phyloP scores from a whole-genome alignment of 768 basidiomycete genomes.

The Naganishia randhawae region DNA sequence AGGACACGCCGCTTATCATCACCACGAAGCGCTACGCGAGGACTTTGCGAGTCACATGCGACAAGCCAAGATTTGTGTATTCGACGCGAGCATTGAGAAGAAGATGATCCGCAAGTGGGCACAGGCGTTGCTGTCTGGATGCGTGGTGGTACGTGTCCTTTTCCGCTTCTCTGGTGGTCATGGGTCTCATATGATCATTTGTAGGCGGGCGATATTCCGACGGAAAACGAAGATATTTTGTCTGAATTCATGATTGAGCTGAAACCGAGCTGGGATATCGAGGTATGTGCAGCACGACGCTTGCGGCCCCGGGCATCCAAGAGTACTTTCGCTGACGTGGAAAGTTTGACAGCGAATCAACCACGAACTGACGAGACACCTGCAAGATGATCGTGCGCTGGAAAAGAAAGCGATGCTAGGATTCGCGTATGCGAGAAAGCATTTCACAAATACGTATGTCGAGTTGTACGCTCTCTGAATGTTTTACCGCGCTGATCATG shows the following conservation, averaged over 20 bases:
- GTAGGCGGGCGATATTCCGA: slow-evolving; percentile 43
- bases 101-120: slow-evolving; percentile 49
- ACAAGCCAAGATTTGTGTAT: slow-evolving; percentile 45
- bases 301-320: neutral
- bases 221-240: slow-evolving; percentile 44
- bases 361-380: slow-evolving; percentile 32
- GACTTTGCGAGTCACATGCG: slow-evolving; percentile 47
- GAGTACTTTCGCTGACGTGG: neutral
- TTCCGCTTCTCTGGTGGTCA: neutral
- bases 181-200: neutral
- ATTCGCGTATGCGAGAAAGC: slow-evolving; percentile 41
- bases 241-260: slow-evolving; percentile 41
- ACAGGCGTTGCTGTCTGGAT: slow-evolving; percentile 45
- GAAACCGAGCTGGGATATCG: slow-evolving; percentile 40
- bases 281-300: slow-evolving; percentile 1
- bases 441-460: slow-evolving; percentile 42
- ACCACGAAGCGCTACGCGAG: slow-evolving; percentile 37
- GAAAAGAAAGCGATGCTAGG: slow-evolving; percentile 44
- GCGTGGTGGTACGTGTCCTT: slow-evolving; percentile 34
- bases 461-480: neutral
- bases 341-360: slow-evolving; percentile 32
- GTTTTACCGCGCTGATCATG: neutral
- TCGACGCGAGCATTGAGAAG: slow-evolving; percentile 44
- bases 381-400: slow-evolving; percentile 37
- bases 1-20: slow-evolving; percentile 38